Base-by-base conservation (phyloP, 2,329 filamentous ascomycete genomes). In the Venturia pyrina region DNA sequence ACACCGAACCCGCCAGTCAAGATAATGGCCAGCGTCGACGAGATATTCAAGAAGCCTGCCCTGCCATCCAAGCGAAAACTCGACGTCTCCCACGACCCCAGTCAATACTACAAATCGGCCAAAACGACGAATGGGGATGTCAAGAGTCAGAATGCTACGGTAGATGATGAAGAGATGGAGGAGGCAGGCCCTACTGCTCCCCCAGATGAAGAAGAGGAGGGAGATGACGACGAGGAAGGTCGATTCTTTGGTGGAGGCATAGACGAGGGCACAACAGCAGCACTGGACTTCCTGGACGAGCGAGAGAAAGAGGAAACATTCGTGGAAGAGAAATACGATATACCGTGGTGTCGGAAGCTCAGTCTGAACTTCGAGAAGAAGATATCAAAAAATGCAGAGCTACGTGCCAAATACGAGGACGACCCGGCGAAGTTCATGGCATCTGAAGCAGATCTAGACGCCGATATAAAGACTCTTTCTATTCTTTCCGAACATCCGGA, bases 181-280 rank as follows among this genome's bases (percentile, higher is more conserved):
- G 78, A 78, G 68, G 80, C 83, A 1, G 83, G 83, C 0, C 83
- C 83, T 0, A 81, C 85, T 56, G 83, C 77, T 8, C 74, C 85
- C 17, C 80, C 81, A 7, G 76, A 76, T 50, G 78, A 82, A 44
- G 85, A 84, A 61, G 83, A 83, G 63, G 78, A 75, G 41, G 83
- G 84, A 13, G 79, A 79, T 10, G 90, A 93, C 70, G 93, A 96
- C 71, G 91, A 96, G 64, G 95, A 96, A 69, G 95, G 93, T 0
- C 88, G 95, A 13, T 99, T 99, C 80, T 99, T 97, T 71, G 95
- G 93, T 56, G 90, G 92, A 65, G 95, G 95, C 43, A 89, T 99
- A 71, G 91, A 89, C 34, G 83, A 87, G 66, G 84, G 91, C 70
- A 91, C 96, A 69, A 88, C 87, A 2, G 85, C 92, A 70, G 90